These are phyloP conservation scores for Botryotinia narcissicola DNA, from an alignment of 2,329 filamentous ascomycete species.

Conservation along the genomic window DNA sequence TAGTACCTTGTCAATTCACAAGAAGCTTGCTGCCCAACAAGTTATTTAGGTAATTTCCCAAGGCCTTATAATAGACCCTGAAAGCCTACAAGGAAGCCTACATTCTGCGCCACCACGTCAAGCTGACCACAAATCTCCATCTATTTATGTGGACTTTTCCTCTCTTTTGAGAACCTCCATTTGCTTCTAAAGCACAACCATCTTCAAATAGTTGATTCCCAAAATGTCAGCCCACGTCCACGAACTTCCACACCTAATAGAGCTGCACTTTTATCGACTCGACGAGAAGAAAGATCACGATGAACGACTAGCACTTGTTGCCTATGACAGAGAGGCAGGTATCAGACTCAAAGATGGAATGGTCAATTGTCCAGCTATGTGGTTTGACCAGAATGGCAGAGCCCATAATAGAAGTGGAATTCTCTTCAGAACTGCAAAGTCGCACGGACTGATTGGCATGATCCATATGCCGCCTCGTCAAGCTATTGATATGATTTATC, in stretches of 20 bases:
- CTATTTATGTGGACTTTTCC: background rate
- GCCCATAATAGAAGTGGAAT: background rate
- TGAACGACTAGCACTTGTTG: background rate
- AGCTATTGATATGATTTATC: slow-evolving; percentile 8
- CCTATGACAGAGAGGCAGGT: background rate
- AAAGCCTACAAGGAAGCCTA: background rate
- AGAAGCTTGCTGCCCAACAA: background rate
- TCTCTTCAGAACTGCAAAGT: background rate
- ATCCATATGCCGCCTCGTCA: background rate
- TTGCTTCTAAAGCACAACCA: background rate
- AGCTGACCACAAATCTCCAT: background rate
- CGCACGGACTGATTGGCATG: background rate
- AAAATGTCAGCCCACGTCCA: background rate
- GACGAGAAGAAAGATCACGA: background rate
- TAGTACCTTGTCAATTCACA: background rate
- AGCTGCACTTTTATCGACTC: background rate
- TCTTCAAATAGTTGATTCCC: background rate
- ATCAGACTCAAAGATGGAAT: background rate
- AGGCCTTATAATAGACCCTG: background rate
- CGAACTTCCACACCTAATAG: background rate
- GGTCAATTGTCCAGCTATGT: background rate
- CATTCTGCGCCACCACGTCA: background rate
- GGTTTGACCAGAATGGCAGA: slow-evolving; percentile 8
- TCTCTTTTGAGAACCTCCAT: no score
- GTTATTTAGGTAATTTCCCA: background rate